Percentiles rank a stretch among this genome's conserved stretches.
Evolutionary conservation across 805 yeast genomes (phyloP).

Genomic region (Scheffersomyces coipomensis): DNA sequence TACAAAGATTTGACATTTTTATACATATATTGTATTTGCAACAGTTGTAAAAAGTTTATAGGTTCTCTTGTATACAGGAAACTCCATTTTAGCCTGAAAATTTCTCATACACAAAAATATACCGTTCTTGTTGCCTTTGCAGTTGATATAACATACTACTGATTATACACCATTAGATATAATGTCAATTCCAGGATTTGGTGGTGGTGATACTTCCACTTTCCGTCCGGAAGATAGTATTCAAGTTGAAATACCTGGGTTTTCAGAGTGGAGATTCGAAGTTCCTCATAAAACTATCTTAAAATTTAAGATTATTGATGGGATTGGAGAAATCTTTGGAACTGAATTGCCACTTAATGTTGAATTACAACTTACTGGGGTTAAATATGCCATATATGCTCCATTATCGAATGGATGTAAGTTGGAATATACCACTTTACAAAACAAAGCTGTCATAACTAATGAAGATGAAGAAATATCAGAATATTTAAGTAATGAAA

Average conservation of each 20-base stretch:
- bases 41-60: too few species aligned
- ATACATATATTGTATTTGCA: too few species aligned
- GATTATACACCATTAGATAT: too few species aligned
- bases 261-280: conserved; percentile 79
- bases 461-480: conserved; percentile 39
- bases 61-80: too few species aligned
- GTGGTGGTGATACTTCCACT: conserved; percentile 1
- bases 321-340: conserved; percentile 89
- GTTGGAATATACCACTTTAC: conserved; percentile 44
- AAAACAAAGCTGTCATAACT: conserved; percentile 10
- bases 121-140: too few species aligned
- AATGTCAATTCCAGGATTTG: conserved; percentile 20
- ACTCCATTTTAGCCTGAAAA: too few species aligned
- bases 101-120: too few species aligned
- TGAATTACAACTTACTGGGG: conserved; percentile 41
- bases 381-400: conserved; percentile 36
- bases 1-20: too few species aligned
- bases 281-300: conserved; percentile 52
- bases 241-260: conserved; percentile 26
- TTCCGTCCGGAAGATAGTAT: conserved; percentile 2
- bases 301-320: conserved; percentile 53
- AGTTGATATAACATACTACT: too few species aligned
- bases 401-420: conserved; percentile 61
- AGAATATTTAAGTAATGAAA: conserved; percentile 71
- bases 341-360: conserved; percentile 80